A percentile compares a stretch with the other conserved stretches of the same genome.
These are phyloP conservation scores for Candida krabiensis DNA, from an alignment of 805 yeast genomes.

Conservation along the genomic window DNA sequence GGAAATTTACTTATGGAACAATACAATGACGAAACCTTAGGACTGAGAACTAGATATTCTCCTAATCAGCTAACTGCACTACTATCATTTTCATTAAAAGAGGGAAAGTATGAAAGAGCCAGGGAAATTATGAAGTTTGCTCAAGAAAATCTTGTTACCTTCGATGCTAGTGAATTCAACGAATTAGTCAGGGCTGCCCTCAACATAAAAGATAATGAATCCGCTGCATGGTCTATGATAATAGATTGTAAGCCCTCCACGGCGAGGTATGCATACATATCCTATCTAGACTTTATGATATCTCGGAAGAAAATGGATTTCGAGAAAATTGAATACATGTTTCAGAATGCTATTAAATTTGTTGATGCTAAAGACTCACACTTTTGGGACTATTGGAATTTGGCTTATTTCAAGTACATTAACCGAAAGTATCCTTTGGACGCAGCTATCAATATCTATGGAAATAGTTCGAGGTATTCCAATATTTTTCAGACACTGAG, in stretches of 20 bases:
- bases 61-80: constrained; percentile 32
- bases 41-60: constrained; percentile 24
- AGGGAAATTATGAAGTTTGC: constrained; percentile 30
- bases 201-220: constrained; percentile 10
- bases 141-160: constrained; percentile 23
- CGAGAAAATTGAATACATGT: constrained; percentile 25
- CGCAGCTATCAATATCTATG: constrained; percentile 25
- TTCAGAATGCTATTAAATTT: constrained; percentile 10
- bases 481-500: constrained; percentile 15
- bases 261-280: constrained; percentile 27
- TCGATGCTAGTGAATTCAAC: constrained; percentile 31
- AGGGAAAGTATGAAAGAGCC: constrained; percentile 28
- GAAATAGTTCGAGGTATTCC: constrained; percentile 6
- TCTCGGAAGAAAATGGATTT: constrained; percentile 23
- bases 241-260: constrained; percentile 14
- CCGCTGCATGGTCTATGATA: constrained; percentile 32
- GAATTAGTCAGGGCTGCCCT: constrained; percentile 30
- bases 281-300: constrained; percentile 31
- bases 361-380: constrained; percentile 17
- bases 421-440: constrained; percentile 24
- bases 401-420: constrained; percentile 33
- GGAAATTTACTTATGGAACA: constrained; percentile 27
- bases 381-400: constrained; percentile 33
- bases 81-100: constrained; percentile 26
- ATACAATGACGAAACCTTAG: constrained; percentile 24